A percentile compares a stretch with the other conserved stretches of the same genome.
phyloP scores from a whole-genome alignment of 768 basidiomycete species.

The Arthromyces matolae region DNA sequence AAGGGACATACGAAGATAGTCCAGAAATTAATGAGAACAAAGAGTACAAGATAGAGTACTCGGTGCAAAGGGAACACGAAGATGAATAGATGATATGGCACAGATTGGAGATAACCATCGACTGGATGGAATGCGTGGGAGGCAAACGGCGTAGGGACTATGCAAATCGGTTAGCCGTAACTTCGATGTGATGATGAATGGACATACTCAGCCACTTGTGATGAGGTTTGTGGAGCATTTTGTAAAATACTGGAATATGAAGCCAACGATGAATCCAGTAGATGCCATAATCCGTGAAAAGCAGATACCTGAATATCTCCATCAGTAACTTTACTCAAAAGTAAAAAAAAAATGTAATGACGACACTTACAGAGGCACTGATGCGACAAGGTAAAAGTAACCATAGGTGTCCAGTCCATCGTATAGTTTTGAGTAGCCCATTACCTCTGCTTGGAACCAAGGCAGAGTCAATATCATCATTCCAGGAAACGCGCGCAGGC shows the following conservation, averaged over 20 bases:
- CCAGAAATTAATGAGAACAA: constrained; percentile 94
- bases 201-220: constrained; percentile 96
- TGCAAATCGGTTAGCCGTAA: background rate
- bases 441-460: constrained; percentile 90
- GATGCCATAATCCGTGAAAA: constrained; percentile 89
- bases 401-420: constrained; percentile 78
- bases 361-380: constrained; percentile 58
- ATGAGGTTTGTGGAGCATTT: constrained; percentile 92
- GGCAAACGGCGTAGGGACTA: constrained; percentile 96
- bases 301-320: constrained; percentile 50
- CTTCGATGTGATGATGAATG: background rate
- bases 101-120: constrained; percentile 90
- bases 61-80: constrained; percentile 91
- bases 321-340: background rate
- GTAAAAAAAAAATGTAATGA: constrained; percentile 3
- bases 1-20: constrained; percentile 72
- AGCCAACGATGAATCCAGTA: constrained; percentile 96
- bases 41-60: constrained; percentile 75
- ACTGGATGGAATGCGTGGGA: constrained; percentile 97
- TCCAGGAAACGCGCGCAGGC: constrained; percentile 72
- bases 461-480: constrained; percentile 87
- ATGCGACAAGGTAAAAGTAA: constrained; percentile 65
- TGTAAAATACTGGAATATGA: constrained; percentile 86
- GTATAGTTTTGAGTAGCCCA: constrained; percentile 80
- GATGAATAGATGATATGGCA: constrained; percentile 93